A percentile compares a stretch with the other conserved stretches of the same genome.
Evolutionary conservation across 495 filamentous ascomycete genomes (phyloP).

Genomic region (Penicillium canescens): DNA sequence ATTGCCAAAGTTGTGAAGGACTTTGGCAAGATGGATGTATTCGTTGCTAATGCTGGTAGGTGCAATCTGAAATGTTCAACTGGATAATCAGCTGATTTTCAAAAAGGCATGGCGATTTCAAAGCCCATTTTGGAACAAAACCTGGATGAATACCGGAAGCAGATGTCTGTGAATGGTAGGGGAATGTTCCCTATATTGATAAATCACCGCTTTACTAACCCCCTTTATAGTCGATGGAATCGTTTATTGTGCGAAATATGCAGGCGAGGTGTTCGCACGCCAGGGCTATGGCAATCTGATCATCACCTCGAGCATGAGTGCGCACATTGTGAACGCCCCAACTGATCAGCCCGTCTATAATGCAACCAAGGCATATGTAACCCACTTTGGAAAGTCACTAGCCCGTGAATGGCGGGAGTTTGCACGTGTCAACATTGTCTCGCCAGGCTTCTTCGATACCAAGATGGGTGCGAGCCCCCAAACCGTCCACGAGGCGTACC

Average conservation of each 20-base stretch:
- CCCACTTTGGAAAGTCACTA: conserved; percentile 64
- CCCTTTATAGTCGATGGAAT: conserved; percentile 31
- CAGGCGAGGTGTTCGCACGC: conserved; percentile 59
- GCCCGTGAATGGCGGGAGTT: conserved; percentile 70
- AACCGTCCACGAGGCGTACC: conserved; percentile 58
- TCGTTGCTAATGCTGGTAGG: conserved; percentile 43
- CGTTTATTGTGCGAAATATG: conserved; percentile 35
- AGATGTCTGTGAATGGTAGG: conserved; percentile 43
- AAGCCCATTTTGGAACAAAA: conserved; percentile 49
- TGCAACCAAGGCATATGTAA: conserved; percentile 65
- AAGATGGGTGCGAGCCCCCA: conserved; percentile 56
- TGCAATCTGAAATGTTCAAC: not conserved
- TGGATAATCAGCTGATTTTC: not conserved
- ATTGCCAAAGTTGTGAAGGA: conserved; percentile 40
- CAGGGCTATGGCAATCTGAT: conserved; percentile 63
- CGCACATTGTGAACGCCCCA: conserved; percentile 72
- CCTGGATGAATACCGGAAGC: conserved; percentile 46
- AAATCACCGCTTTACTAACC: not conserved
- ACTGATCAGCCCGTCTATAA: conserved; percentile 67
- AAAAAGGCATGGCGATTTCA: conserved; percentile 50
- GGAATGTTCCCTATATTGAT: not conserved
- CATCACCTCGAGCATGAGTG: conserved; percentile 79
- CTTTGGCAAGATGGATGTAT: conserved; percentile 49
- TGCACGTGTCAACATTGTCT: conserved; percentile 64
- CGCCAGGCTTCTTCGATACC: conserved; percentile 68